Base-by-base conservation (phyloP, 2,329 filamentous ascomycete species). In the Cladosporium velox region DNA sequence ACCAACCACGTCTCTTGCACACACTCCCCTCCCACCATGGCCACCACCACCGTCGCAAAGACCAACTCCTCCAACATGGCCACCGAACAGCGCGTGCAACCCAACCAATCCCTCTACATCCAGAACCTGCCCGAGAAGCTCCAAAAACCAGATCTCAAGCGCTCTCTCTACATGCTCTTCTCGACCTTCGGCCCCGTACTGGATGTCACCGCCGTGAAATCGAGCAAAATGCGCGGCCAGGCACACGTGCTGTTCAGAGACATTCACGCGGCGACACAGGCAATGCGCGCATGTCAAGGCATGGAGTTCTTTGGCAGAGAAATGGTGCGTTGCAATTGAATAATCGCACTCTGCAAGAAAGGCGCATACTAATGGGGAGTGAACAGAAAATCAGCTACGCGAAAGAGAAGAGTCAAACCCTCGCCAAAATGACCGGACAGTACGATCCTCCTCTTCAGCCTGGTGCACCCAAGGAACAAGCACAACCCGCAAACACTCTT, bases 201-300 rank as follows among this genome's bases (percentile, higher is more conserved):
- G 66, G 95, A 99, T 77, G 87, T 99, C 24, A 91, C 97, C 59
- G 91, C 92, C 34, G 84, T 97, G 72, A 96, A 93, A 81, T 96
- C 92, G 1, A 85, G 85, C 77, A 92, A 92, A 81, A 97, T 98
- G 93, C 90, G 95, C 59, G 95, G 95, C 3, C 95, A 99, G 80
- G 95, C 95, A 68, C 95, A 98, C 75, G 83, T 99, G 67, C 91
- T 95, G 15, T 98, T 93, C 77, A 87, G 91, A 66, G 94, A 99
- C 77, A 84, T 94, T 38, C 91, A 97, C 71, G 88, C 92, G n/a
- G 92, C 93, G 61, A 97, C 93, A 28, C 92, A 97, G 76, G 95
- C 95, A 1, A 92, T 99, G 92, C 85, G 94, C 70, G 88, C 91
- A 12, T 82, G 97, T 58, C 90, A 98, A 72, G 92, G 91, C 2